A percentile compares a stretch with the other conserved stretches of the same genome.
These are phyloP conservation scores for Chionographis japonica DNA, from an alignment of 106 monocot species.

Conservation along the genomic window DNA sequence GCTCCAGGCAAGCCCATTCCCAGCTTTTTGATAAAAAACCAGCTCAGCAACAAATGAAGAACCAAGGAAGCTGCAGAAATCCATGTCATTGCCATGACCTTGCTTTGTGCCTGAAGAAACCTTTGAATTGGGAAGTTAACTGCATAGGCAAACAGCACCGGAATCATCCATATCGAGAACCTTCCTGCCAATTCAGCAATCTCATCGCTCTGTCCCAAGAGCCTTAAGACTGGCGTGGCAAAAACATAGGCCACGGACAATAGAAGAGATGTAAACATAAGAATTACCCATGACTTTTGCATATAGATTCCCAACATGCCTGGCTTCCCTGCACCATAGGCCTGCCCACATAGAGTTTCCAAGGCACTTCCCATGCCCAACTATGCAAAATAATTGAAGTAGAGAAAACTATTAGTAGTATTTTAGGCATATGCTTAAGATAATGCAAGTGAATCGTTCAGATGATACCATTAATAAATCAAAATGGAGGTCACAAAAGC, in stretches of 20 bases:
- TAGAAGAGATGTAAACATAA: constrained; percentile 10
- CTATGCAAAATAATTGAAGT: constrained; percentile 1
- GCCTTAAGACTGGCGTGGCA: constrained; percentile 21
- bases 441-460: too few species aligned
- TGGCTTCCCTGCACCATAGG: constrained; percentile 26
- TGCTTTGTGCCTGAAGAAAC: constrained; percentile 44
- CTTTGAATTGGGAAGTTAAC: constrained; percentile 34
- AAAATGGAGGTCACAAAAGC: too few species aligned
- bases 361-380: constrained; percentile 47
- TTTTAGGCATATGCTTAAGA: too few species aligned
- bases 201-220: constrained; percentile 19
- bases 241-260: constrained; percentile 13
- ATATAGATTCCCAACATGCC: constrained; percentile 34
- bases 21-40: constrained; percentile 34
- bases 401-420: too few species aligned
- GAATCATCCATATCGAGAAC: constrained; percentile 39
- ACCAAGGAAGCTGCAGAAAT: constrained; percentile 28
- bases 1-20: constrained; percentile 36
- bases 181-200: constrained; percentile 34
- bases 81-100: constrained; percentile 29
- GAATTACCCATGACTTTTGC: constrained; percentile 40
- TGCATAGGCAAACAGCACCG: constrained; percentile 30
- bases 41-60: constrained; percentile 32
- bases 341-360: constrained; percentile 42
- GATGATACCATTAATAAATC: too few species aligned